A percentile compares a stretch with the other conserved stretches of the same genome.
These are phyloP conservation scores for Paramecium tetraurelia DNA, from an alignment of 73 alveolate genomes.

Conservation along the genomic window DNA sequence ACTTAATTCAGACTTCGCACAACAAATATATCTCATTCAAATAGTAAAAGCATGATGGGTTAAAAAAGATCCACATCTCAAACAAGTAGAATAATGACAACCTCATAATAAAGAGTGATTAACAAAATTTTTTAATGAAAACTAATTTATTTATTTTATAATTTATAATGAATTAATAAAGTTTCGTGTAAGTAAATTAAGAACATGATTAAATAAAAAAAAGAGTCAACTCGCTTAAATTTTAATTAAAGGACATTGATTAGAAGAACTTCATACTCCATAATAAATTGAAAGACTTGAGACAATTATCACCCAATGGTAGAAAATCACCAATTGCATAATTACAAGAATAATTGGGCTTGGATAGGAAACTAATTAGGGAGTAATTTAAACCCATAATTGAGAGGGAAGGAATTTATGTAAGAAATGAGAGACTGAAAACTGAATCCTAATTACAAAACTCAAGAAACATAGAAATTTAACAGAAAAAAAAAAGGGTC, in stretches of 20 bases:
- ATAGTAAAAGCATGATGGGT: background rate
- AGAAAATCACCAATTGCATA: background rate
- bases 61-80: background rate
- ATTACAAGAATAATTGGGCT: background rate
- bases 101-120: background rate
- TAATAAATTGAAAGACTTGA: background rate
- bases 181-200: conserved; percentile 14
- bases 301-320: background rate
- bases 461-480: background rate
- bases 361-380: background rate
- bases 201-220: background rate
- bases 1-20: background rate
- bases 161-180: background rate
- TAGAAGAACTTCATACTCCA: background rate
- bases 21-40: background rate
- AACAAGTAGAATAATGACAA: conserved; percentile 2
- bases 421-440: background rate
- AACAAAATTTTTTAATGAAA: background rate
- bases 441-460: background rate
- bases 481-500: background rate
- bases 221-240: background rate
- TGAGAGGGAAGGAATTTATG: background rate
- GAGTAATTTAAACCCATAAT: background rate
- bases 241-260: background rate
- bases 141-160: background rate